Evolutionary conservation across 257 asterid genomes (phyloP), one percentile per base, ranked within the genome.

Genomic region (Salvia splendens): DNA sequence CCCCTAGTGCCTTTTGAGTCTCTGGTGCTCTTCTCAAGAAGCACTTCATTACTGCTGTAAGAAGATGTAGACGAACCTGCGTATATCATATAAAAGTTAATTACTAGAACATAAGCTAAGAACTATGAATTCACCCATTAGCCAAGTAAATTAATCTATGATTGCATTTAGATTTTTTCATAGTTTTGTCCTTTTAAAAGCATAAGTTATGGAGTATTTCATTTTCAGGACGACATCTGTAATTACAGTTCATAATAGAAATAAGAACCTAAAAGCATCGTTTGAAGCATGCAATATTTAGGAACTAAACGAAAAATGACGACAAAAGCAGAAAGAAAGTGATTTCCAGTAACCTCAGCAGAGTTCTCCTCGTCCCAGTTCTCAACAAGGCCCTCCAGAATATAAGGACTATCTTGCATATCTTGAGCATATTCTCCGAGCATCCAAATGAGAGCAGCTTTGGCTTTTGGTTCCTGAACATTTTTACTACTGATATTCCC

Each of bases 371-470:
- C 99, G 0, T 94, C 95, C 98, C 96, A 91, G 85, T 87, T 91
- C 80, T 94, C 99, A 49, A 87, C 65, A 70, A 94, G 86, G 70
- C 91, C 77, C 77, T 88, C 98, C 63, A 94, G 79, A 56, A 88
- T 78, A 71, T 94, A 94, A 33, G 99, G 99, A 83, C 96, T 92
- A 72, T 94, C 96, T 73, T 85, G 96, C 99, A 94, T 94, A 72
- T 91, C 99, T 79, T 87, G 96, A 67, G 99, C 96, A 73, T 91
- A 94, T 78, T 94, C 99, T 79, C 99, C 99, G 20, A 91, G 76
- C 98, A 88, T 94, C 99, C 99, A 94, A 78, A 91, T 94, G 70
- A 91, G 95, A 79, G 99, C 95, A 68, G 99, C 86, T 82, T 91
- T 94, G 69, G 99, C 99, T 81, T 89, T 89, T 55, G 97, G 96